A percentile compares a stretch with the other conserved stretches of the same genome.
Conservation (phyloP, 768 basidiomycete genomes). For the Leccinum broughii region DNA sequence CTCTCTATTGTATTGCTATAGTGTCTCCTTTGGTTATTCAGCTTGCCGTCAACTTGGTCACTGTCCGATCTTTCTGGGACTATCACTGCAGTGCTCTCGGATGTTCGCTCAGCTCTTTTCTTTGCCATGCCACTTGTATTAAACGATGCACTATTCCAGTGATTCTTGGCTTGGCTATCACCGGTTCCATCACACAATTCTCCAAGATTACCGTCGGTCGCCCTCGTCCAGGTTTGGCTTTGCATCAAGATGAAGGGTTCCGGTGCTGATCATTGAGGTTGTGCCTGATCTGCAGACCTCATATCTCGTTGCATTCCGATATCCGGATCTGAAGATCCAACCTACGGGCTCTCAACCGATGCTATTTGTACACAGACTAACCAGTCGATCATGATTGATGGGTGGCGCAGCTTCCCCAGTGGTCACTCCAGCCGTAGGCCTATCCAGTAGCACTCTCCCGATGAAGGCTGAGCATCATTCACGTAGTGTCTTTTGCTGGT, state of each 20-base stretch:
- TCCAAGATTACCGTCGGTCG: conserved; percentile 87
- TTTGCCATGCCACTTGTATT: conserved; percentile 22
- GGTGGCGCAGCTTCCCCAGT: conserved; percentile 90
- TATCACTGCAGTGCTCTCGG: conserved; percentile 65
- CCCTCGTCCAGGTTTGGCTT: conserved; percentile 71
- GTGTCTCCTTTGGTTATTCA: conserved; percentile 73
- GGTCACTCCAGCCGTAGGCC: conserved; percentile 84
- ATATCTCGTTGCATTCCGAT: conserved; percentile 60
- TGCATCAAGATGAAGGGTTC: neutral
- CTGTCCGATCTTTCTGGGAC: conserved; percentile 88
- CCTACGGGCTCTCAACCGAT: conserved; percentile 71
- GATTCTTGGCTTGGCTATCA: conserved; percentile 69
- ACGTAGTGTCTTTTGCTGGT: conserved; percentile 86
- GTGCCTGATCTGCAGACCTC: conserved; percentile 21
- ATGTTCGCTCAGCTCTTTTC: conserved; percentile 34
- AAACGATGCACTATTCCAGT: conserved; percentile 40
- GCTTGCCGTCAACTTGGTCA: conserved; percentile 65
- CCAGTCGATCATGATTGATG: conserved; percentile 61
- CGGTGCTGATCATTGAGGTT: neutral
- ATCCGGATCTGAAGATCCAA: conserved; percentile 61
- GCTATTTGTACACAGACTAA: conserved; percentile 79
- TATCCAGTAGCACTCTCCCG: neutral
- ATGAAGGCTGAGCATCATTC: conserved; percentile 5
- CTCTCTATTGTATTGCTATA: conserved; percentile 52
- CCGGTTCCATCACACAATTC: conserved; percentile 82